phyloP scores from a whole-genome alignment of 1,284 basidiomycete species.

The Athelia psychrophila region DNA sequence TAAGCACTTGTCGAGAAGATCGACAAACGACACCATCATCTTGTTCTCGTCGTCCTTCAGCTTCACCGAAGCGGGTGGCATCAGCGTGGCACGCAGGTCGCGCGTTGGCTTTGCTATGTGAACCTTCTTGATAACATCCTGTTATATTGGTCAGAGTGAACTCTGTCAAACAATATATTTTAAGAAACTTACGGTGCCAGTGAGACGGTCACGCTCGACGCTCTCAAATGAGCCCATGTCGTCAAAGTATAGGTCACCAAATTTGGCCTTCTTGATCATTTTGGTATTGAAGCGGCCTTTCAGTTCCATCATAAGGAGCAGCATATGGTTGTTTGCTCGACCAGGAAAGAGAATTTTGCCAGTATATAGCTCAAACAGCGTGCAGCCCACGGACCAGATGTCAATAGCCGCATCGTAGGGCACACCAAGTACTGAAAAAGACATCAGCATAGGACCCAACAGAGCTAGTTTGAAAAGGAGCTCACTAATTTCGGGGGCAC shows the following conservation, averaged over 20 bases:
- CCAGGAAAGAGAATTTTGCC: constrained; percentile 99
- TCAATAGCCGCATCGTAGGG: constrained; percentile 95
- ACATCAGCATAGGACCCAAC: constrained; percentile 14
- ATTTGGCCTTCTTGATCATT: constrained; percentile 92
- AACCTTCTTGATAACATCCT: constrained; percentile 83
- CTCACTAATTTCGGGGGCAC: constrained; percentile 97
- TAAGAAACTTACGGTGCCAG: constrained; percentile 69
- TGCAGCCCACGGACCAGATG: constrained; percentile 97
- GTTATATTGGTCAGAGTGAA: constrained; percentile 14
- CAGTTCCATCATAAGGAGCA: constrained; percentile 95
- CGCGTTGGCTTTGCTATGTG: constrained; percentile 82
- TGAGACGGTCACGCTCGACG: constrained; percentile 81
- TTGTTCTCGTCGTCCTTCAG: constrained; percentile 89
- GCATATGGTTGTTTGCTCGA: constrained; percentile 97
- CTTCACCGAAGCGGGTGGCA: constrained; percentile 77
- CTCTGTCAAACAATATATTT: constrained; percentile 11
- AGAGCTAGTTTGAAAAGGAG: constrained; percentile 16
- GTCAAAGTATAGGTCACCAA: constrained; percentile 92
- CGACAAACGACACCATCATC: constrained; percentile 81
- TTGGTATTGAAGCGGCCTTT: constrained; percentile 93
- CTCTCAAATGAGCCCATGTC: constrained; percentile 82
- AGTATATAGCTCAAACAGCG: constrained; percentile 96
- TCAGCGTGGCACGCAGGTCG: constrained; percentile 80
- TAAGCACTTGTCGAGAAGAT: constrained; percentile 90
- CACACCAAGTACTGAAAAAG: constrained; percentile 79